Evolutionary conservation across 768 basidiomycete species (phyloP).

Genomic region (Mycena rosella): DNA sequence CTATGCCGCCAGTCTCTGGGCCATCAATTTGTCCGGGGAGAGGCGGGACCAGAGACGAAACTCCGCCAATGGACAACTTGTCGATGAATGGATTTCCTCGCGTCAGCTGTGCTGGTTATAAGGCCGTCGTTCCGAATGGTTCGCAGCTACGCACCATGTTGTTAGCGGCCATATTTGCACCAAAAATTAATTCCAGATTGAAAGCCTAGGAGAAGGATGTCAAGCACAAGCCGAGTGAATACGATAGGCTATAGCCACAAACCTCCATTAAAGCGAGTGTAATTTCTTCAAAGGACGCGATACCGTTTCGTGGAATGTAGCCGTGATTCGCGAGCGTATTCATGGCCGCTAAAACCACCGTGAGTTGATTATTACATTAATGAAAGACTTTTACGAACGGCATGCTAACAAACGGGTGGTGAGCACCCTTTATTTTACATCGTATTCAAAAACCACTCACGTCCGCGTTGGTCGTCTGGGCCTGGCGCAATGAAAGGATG

Average conservation of each 20-base stretch:
- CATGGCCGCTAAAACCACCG: too few relatives aligned
- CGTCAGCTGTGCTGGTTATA: constrained; percentile 16
- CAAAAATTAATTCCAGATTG: constrained; percentile 25
- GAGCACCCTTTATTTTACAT: too few relatives aligned
- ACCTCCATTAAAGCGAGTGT: constrained; percentile 34
- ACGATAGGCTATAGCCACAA: not conserved
- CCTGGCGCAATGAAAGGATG: too few relatives aligned
- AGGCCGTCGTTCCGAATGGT: not conserved
- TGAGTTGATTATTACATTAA: too few relatives aligned
- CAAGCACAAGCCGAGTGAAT: not conserved
- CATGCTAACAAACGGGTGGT: too few relatives aligned
- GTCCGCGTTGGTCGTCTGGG: too few relatives aligned
- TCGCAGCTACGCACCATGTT: constrained; percentile 19
- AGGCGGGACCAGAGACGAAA: constrained; percentile 26
- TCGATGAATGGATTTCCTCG: constrained; percentile 35
- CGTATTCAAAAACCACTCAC: too few relatives aligned
- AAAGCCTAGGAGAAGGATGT: constrained; percentile 20
- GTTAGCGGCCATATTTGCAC: constrained; percentile 29
- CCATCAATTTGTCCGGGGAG: constrained; percentile 30
- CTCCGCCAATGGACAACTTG: constrained; percentile 33
- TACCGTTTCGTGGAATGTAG: constrained; percentile 9
- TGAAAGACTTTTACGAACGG: too few relatives aligned
- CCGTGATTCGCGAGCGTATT: too few relatives aligned
- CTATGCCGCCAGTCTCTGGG: constrained; percentile 33
- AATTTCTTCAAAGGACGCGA: constrained; percentile 37